Base-by-base conservation (phyloP, 768 basidiomycete species). In the Pulveroboletus sp. region DNA sequence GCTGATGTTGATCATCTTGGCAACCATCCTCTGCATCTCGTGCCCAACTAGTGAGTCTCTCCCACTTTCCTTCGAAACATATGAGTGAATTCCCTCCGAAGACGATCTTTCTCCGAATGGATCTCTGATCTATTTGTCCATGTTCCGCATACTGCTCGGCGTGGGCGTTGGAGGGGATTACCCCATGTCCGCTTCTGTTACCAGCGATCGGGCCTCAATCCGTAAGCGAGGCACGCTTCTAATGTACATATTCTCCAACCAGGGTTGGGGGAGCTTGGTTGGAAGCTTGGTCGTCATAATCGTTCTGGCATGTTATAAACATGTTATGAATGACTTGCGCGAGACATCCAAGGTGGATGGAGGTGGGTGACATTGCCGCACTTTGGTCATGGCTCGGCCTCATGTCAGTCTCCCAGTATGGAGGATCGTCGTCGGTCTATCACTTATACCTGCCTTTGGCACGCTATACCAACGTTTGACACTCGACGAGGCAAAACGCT, bases 141-240 rank as follows among this genome's bases (percentile, higher is more conserved):
- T 83, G 4, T 89, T 78, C 60, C 83, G 89, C 11, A 83, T 89
- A 46, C 58, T 90, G 7, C 78, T 90, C 32, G 89, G 89, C 0
- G 69, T 91, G 15, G 89, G 88, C 21, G 81, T 90, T 0, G 89
- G 86, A 14, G 88, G 85, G 3, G 89, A 89, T 64, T 88, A 88
- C 60, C 85, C 86, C 2, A 84, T 89, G 85, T 81, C 78, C 10
- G 85, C 86, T 0, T 78, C 78, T 9, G 71, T 88, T 50, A 79
- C 83, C 10, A 79, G 78, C 6, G 87, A 90, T 57, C 76, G 85
- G 12, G 75, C 86, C 6, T 77, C 77, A 54, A 61, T 88, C 35
- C 73, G 79, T 33, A 81, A 85, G 43, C 77, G 85, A 14, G 88
- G 88, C 0, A 83, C 83, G 0, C 75, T 90, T 68, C 74, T 91